A percentile compares a stretch with the other conserved stretches of the same genome.
These are phyloP conservation scores for Lasiosphaeria miniovina DNA, from an alignment of 495 filamentous ascomycete genomes.

Conservation along the genomic window DNA sequence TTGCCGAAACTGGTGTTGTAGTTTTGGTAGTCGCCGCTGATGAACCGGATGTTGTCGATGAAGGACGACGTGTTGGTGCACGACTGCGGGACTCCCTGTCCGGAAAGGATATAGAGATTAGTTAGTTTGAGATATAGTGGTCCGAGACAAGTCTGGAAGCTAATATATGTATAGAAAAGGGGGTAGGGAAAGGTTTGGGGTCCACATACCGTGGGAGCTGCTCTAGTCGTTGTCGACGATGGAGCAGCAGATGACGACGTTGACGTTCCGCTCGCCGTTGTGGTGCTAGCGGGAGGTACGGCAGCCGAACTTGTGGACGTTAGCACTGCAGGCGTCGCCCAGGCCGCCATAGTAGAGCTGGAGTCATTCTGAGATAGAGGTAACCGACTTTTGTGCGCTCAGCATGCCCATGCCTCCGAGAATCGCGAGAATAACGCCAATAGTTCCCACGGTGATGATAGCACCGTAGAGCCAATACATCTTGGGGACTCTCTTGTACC, in stretches of 20 bases:
- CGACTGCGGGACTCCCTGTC: too few species aligned
- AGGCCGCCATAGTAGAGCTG: background rate
- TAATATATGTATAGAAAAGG: background rate
- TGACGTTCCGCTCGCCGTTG: slow-evolving; percentile 4
- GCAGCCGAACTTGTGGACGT: slow-evolving; percentile 14
- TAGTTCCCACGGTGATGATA: slow-evolving; percentile 22
- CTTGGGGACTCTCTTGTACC: slow-evolving; percentile 24
- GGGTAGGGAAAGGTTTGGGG: background rate
- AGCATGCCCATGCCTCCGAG: slow-evolving; percentile 27
- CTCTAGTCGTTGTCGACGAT: background rate
- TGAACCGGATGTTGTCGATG: slow-evolving; percentile 16
- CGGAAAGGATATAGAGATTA: too few species aligned
- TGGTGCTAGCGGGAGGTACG: background rate
- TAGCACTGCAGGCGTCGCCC: slow-evolving; percentile 2
- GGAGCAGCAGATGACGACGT: slow-evolving; percentile 6
- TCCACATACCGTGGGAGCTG: slow-evolving; percentile 12
- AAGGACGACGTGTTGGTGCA: slow-evolving; percentile 21
- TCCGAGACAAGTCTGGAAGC: background rate
- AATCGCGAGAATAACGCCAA: slow-evolving; percentile 27
- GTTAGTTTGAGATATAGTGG: background rate
- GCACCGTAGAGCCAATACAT: slow-evolving; percentile 17
- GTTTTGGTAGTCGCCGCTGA: slow-evolving; percentile 3
- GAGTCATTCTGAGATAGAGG: background rate
- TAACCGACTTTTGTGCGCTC: slow-evolving; percentile 13
- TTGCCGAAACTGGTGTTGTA: slow-evolving; percentile 8